Conservation (phyloP, 1,139 yeast genomes). For the Wickerhamomyces sp. region DNA sequence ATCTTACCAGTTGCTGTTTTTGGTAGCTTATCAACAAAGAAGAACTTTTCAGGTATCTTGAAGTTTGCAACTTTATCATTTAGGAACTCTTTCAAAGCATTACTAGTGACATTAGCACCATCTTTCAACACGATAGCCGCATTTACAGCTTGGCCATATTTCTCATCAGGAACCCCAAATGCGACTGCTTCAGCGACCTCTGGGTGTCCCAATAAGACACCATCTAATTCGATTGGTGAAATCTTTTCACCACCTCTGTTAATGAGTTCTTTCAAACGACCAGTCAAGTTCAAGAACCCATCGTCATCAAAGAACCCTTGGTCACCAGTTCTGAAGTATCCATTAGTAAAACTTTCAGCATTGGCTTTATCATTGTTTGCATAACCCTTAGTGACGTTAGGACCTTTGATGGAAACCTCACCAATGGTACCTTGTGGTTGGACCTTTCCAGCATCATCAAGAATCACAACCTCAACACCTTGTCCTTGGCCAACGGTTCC, state of each 20-base stretch:
- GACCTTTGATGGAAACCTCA: conserved; percentile 62
- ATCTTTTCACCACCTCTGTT: conserved; percentile 71
- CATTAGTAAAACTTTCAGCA: conserved; percentile 51
- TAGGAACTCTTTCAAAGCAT: conserved; percentile 43
- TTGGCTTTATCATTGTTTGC: conserved; percentile 66
- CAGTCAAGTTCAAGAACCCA: conserved; percentile 54
- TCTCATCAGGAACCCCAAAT: conserved; percentile 57
- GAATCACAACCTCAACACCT: conserved; percentile 56
- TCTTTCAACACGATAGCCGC: conserved; percentile 57
- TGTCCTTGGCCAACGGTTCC: conserved; percentile 71
- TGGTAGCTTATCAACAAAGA: conserved; percentile 57
- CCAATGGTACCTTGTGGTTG: conserved; percentile 51
- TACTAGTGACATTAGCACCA: conserved; percentile 32
- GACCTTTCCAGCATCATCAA: conserved; percentile 43
- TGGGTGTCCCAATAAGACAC: conserved; percentile 50
- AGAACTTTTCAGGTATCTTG: conserved; percentile 53
- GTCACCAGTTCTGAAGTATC: conserved; percentile 69
- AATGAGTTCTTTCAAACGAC: conserved; percentile 63
- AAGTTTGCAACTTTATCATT: conserved; percentile 43
- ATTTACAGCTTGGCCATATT: conserved; percentile 63
- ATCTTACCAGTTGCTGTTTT: conserved; percentile 72
- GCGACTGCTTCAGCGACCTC: conserved; percentile 62
- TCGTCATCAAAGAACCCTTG: conserved; percentile 60
- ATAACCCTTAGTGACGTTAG: conserved; percentile 66
- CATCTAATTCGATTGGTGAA: conserved; percentile 62